These are phyloP conservation scores for Phytopythium vexans DNA, from an alignment of 352 stramenopile genomes.

Conservation along the genomic window DNA sequence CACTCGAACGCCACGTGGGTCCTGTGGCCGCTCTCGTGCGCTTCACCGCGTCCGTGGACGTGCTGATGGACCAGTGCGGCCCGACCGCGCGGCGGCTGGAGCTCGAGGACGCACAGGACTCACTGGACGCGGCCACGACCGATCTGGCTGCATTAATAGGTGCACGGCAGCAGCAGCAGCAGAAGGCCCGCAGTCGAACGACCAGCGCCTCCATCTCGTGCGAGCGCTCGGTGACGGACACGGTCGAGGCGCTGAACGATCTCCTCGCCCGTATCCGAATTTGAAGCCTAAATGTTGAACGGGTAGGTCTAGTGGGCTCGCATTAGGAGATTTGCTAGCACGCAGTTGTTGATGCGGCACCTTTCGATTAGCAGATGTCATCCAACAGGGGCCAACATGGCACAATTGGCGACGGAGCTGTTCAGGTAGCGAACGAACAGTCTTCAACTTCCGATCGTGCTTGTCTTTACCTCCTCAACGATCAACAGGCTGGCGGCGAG, in stretches of 20 bases:
- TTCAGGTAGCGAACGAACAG: too few relatives aligned
- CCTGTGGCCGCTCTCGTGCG: slow-evolving; percentile 25
- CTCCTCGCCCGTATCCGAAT: slow-evolving; percentile 7
- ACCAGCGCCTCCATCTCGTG: slow-evolving; percentile 27
- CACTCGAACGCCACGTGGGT: slow-evolving; percentile 27
- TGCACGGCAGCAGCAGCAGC: slow-evolving; percentile 2
- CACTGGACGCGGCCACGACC: slow-evolving; percentile 15
- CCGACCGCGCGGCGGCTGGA: slow-evolving; percentile 18
- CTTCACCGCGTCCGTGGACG: slow-evolving; percentile 36
- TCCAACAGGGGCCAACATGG: too few relatives aligned
- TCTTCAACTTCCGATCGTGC: too few relatives aligned
- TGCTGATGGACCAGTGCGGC: slow-evolving; percentile 35
- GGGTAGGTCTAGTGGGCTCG: too few relatives aligned
- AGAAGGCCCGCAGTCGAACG: not conserved
- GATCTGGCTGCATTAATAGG: slow-evolving; percentile 27
- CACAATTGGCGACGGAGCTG: too few relatives aligned
- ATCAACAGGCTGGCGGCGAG: too few relatives aligned
- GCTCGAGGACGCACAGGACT: slow-evolving; percentile 46
- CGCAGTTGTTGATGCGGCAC: too few relatives aligned
- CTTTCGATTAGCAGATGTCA: too few relatives aligned
- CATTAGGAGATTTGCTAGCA: too few relatives aligned
- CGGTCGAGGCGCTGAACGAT: slow-evolving; percentile 31
- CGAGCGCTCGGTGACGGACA: slow-evolving; percentile 35
- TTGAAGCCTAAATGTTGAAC: too few relatives aligned
- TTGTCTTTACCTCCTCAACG: too few relatives aligned